These are phyloP conservation scores for Rhytidiadelphus loreus DNA, from an alignment of 225 moss, liverwort and hornwort genomes.

Conservation along the genomic window DNA sequence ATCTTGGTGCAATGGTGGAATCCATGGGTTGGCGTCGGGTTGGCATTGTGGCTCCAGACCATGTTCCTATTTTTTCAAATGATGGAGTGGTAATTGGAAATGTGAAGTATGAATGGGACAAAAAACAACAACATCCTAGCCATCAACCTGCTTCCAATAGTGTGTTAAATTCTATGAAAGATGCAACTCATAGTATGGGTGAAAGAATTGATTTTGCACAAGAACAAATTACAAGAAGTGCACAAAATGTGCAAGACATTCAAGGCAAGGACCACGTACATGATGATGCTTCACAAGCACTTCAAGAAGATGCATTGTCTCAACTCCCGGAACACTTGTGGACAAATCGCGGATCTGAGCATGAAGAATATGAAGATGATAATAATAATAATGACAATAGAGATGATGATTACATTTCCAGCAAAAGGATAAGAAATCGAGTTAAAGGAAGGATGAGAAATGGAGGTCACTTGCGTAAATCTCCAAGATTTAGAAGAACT, in stretches of 20 bases:
- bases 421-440: not conserved
- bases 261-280: not conserved
- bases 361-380: not conserved
- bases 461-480: not conserved
- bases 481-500: not conserved
- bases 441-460: not conserved
- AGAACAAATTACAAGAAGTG: not conserved
- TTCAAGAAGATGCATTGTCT: not conserved
- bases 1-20: not conserved
- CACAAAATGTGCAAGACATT: not conserved
- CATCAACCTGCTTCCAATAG: not conserved
- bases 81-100: constrained; percentile 1
- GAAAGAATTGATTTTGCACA: not conserved
- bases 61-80: not conserved
- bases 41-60: not conserved
- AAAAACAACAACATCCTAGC: not conserved
- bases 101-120: constrained; percentile 2
- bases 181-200: not conserved
- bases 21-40: constrained; percentile 4
- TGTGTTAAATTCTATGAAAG: not conserved
- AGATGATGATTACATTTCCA: not conserved
- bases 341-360: accelerated
- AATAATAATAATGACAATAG: not conserved
- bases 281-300: not conserved
- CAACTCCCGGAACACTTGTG: accelerated